A percentile compares a stretch with the other conserved stretches of the same genome.
phyloP scores from a whole-genome alignment of 306 rosid genomes.

The Castanopsis chinensis region DNA sequence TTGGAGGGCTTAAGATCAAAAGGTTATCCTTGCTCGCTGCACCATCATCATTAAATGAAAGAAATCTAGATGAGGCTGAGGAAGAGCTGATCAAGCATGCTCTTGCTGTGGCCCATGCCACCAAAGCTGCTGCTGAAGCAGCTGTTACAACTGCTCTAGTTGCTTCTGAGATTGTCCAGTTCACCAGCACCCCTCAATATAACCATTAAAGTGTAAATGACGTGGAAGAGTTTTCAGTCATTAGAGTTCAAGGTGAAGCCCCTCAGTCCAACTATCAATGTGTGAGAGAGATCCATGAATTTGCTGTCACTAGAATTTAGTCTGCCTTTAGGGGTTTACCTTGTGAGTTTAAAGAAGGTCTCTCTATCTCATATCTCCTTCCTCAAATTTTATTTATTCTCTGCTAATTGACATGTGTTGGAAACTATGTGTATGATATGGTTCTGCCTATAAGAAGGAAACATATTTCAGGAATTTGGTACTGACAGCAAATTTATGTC shows the following conservation, averaged over 20 bases:
- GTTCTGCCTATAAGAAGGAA: background rate
- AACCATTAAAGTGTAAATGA: constrained; percentile 17
- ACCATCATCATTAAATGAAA: constrained; percentile 31
- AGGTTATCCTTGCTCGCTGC: constrained; percentile 52
- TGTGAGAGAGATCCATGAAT: constrained; percentile 39
- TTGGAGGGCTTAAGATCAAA: constrained; percentile 59
- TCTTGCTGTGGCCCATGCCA: constrained; percentile 57
- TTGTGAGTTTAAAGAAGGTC: constrained; percentile 55
- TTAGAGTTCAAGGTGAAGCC: constrained; percentile 26
- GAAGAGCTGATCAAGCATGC: constrained; percentile 59
- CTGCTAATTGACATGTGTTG: background rate
- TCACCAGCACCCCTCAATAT: constrained; percentile 38
- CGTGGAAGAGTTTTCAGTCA: constrained; percentile 17
- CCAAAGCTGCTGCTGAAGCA: constrained; percentile 61
- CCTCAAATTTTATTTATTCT: background rate
- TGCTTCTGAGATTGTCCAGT: constrained; percentile 52
- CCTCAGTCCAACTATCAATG: constrained; percentile 19
- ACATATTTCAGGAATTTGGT: background rate
- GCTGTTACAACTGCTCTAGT: constrained; percentile 50
- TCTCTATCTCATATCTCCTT: constrained; percentile 3
- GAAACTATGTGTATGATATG: background rate
- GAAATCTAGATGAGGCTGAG: constrained; percentile 38
- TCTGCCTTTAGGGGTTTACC: constrained; percentile 73
- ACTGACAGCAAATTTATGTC: no score
- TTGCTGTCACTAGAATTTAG: constrained; percentile 72